Evolutionary conservation across 2,329 filamentous ascomycete genomes (phyloP).

Genomic region (Amauroascus verrucosus): DNA sequence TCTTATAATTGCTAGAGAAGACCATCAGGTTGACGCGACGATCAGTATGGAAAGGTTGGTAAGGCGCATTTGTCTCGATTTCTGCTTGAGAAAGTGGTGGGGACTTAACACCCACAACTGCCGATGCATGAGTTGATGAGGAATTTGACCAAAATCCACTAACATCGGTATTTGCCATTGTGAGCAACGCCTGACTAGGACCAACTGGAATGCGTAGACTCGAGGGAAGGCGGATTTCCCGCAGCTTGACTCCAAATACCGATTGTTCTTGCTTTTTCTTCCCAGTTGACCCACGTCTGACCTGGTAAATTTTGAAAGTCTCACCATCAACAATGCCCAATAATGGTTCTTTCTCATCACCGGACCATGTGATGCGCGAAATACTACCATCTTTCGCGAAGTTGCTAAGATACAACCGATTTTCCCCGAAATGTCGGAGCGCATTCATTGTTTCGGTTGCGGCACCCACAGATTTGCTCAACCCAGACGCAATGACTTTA

Average conservation of each 20-base stretch:
- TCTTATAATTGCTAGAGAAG: slow-evolving; percentile 38
- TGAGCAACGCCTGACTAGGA: slow-evolving; percentile 43
- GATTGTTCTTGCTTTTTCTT: slow-evolving; percentile 46
- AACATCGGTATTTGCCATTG: slow-evolving; percentile 41
- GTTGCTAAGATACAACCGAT: slow-evolving; percentile 38
- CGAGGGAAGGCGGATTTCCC: slow-evolving; percentile 56
- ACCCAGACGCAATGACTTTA: slow-evolving; percentile 40
- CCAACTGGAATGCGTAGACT: slow-evolving; percentile 52
- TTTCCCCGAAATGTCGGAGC: slow-evolving; percentile 40
- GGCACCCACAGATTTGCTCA: slow-evolving; percentile 42
- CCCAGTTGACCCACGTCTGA: slow-evolving; percentile 37
- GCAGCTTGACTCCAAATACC: slow-evolving; percentile 48
- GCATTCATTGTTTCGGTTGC: slow-evolving; percentile 41
- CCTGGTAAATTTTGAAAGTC: slow-evolving; percentile 37
- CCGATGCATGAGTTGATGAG: slow-evolving; percentile 32
- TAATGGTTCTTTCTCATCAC: slow-evolving; percentile 32
- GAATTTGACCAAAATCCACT: slow-evolving; percentile 36
- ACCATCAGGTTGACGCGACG: slow-evolving; percentile 68
- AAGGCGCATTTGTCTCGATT: slow-evolving; percentile 90
- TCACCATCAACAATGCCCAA: slow-evolving; percentile 39
- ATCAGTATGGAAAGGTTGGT: slow-evolving; percentile 93
- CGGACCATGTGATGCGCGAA: slow-evolving; percentile 39
- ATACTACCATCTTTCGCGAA: slow-evolving; percentile 31
- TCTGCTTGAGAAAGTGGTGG: slow-evolving; percentile 65
- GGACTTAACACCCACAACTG: slow-evolving; percentile 35